Base-by-base conservation (phyloP, 495 filamentous ascomycete genomes). In the Aspergillus sclerotioniger region DNA sequence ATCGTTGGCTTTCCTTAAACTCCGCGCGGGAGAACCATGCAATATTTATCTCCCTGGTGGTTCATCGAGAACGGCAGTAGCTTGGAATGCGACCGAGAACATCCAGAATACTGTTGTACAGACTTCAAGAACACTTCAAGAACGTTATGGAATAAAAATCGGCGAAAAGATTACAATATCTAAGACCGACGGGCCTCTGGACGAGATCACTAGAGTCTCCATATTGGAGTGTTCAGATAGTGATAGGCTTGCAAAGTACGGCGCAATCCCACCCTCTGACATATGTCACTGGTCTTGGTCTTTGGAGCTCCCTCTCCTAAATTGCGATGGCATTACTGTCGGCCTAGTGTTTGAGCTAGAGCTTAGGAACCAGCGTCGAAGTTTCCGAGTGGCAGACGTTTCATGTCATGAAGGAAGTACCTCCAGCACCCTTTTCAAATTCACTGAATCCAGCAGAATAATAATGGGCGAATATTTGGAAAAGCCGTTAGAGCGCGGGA, bases 101-200 rank as follows among this genome's bases (percentile, higher is more conserved):
- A 78, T 88, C 41, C 81, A 86, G 62, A 84, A 80, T 54, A 76
- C 82, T 25, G 77, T 87, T 25, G 77, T 86, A 5, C 85, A 88
- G 69, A 83, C 84, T 53, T 87, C 87, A 21, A 83, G 85, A 52
- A 77, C 77, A 19, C 82, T 91, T 49, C 84, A 88, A 57, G 80
- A 83, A 17, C 79, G 76, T 19, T 89, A 86, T 62, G 80, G 77
- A 37, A 81, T 89, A 64, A 86, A 84, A 45, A 69, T 88, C 1
- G 85, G 81, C 4, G 85, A 88, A 53, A 79, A 82, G 47, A 71
- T 89, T 15, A 73, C 69, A 20, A 78, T 90, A 58, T 77, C 71
- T 19, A 78, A 71, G 54, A 58, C 70, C 8, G 73, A 78, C 10
- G 62, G 63, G 0, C n/a, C 63, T 16, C 58, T 80, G 16, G 65